phyloP scores from a whole-genome alignment of 225 moss, liverwort and hornwort genomes.

The Takakia lepidozioides region DNA sequence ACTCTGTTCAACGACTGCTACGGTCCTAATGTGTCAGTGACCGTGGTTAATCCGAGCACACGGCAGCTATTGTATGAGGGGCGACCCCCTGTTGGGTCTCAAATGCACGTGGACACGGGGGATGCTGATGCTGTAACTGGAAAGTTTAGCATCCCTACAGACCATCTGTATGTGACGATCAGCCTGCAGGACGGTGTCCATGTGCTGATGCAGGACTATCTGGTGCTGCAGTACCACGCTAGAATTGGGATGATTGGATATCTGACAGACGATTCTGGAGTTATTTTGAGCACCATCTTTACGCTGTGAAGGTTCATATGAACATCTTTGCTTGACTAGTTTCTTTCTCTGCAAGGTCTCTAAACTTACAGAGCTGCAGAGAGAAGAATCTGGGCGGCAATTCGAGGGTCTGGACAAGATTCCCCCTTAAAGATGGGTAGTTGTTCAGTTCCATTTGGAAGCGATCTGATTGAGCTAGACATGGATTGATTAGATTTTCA shows the following conservation, averaged over 20 bases:
- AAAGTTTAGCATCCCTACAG: slow-evolving; percentile 4
- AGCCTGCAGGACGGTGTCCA: slow-evolving; percentile 4
- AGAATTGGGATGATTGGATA: slow-evolving; percentile 11
- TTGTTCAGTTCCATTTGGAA: no score
- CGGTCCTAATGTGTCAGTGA: slow-evolving; percentile 7
- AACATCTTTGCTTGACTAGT: no score
- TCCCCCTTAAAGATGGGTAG: no score
- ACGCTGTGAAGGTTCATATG: no score
- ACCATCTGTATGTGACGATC: not conserved
- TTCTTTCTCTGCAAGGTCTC: no score
- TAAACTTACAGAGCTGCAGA: no score
- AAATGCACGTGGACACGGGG: slow-evolving; percentile 2
- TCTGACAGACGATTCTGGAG: slow-evolving; percentile 9
- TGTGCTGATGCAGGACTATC: slow-evolving; percentile 11
- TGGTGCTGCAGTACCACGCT: not conserved
- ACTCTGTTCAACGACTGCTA: slow-evolving; percentile 14
- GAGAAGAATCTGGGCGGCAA: no score
- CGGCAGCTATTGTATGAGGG: slow-evolving; percentile 4
- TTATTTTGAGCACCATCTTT: slow-evolving; percentile 8
- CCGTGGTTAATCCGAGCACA: slow-evolving; percentile 6
- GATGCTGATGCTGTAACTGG: slow-evolving; percentile 6
- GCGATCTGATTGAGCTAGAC: no score
- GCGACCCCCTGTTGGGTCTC: slow-evolving; percentile 7
- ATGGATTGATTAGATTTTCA: no score
- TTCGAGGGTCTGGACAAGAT: no score